Evolutionary conservation across 306 rosid genomes (phyloP).

Genomic region (Ziziphus jujuba): DNA sequence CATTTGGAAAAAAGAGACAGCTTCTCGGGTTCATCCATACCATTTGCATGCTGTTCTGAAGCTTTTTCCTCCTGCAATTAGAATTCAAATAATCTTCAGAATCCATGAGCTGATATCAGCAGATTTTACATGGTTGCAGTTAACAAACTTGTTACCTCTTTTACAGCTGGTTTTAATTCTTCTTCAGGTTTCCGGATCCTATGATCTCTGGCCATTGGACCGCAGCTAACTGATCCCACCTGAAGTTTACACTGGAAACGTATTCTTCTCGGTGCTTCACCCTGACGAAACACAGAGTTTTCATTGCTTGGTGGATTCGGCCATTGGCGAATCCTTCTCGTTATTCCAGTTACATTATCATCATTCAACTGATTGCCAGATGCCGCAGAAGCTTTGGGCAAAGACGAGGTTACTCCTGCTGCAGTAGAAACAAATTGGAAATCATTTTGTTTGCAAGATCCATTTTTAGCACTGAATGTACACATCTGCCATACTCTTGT

Average conservation of each 20-base stretch:
- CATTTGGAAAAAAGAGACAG: slow-evolving; percentile 10
- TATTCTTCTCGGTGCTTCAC: slow-evolving; percentile 66
- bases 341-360: slow-evolving; percentile 40
- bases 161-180: slow-evolving; percentile 36
- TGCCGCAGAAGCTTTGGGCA: slow-evolving; percentile 24
- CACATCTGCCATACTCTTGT: slow-evolving; percentile 23
- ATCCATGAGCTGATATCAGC: slow-evolving; percentile 8
- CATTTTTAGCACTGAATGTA: slow-evolving; percentile 16
- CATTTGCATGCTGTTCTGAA: slow-evolving; percentile 32
- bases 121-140: slow-evolving; percentile 20
- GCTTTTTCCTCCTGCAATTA: slow-evolving; percentile 46
- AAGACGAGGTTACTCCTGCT: slow-evolving; percentile 31
- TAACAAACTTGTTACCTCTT: slow-evolving; percentile 49
- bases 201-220: not conserved
- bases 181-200: slow-evolving; percentile 26
- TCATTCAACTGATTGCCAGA: slow-evolving; percentile 29
- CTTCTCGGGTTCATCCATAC: slow-evolving; percentile 27
- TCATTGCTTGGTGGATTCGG: slow-evolving; percentile 19
- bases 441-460: slow-evolving; percentile 28
- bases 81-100: slow-evolving; percentile 30
- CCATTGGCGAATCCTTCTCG: slow-evolving; percentile 32
- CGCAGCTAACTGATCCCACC: slow-evolving; percentile 9
- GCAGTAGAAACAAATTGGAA: slow-evolving; percentile 31
- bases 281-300: slow-evolving; percentile 24
- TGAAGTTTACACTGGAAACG: slow-evolving; percentile 25